Evolutionary conservation across 495 filamentous ascomycete species (phyloP).

Genomic region (Podospora pseudoanserina): DNA sequence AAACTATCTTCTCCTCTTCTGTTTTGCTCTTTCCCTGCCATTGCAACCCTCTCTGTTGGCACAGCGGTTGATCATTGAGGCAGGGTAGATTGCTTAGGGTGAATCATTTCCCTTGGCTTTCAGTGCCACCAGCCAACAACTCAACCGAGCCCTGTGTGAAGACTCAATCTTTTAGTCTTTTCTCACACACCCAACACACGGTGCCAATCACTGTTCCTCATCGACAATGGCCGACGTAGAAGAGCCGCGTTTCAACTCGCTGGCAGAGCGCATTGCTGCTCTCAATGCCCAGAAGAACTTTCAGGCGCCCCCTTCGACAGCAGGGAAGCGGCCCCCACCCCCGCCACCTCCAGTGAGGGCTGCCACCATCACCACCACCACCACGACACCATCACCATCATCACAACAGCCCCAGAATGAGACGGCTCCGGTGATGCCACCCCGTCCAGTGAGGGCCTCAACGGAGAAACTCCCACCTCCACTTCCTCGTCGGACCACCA

Average conservation of each 20-base stretch:
- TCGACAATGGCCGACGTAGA: conserved; percentile 51
- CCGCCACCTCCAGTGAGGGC: conserved; percentile 42
- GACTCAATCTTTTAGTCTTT: neutral
- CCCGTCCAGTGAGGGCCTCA: conserved; percentile 30
- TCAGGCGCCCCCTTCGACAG: conserved; percentile 33
- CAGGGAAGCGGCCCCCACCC: conserved; percentile 45
- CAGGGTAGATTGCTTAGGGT: neutral
- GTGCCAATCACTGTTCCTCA: neutral
- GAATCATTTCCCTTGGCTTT: neutral
- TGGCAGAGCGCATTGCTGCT: conserved; percentile 54
- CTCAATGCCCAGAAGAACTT: conserved; percentile 53
- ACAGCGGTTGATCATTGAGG: neutral
- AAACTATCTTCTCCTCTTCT: neutral
- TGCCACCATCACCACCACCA: conserved; percentile 13
- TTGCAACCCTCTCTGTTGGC: neutral
- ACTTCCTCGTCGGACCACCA: conserved; percentile 39
- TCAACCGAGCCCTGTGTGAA: neutral
- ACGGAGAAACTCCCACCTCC: conserved; percentile 31
- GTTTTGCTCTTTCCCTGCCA: neutral
- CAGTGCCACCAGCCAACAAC: neutral
- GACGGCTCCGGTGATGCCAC: conserved; percentile 37
- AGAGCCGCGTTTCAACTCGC: conserved; percentile 51
- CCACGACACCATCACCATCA: conserved; percentile 11
- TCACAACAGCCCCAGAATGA: neutral
- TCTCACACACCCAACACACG: neutral